Percentiles rank a stretch among this genome's conserved stretches.
Conservation (phyloP, 208 protist species). For the Leishmania turanica region DNA sequence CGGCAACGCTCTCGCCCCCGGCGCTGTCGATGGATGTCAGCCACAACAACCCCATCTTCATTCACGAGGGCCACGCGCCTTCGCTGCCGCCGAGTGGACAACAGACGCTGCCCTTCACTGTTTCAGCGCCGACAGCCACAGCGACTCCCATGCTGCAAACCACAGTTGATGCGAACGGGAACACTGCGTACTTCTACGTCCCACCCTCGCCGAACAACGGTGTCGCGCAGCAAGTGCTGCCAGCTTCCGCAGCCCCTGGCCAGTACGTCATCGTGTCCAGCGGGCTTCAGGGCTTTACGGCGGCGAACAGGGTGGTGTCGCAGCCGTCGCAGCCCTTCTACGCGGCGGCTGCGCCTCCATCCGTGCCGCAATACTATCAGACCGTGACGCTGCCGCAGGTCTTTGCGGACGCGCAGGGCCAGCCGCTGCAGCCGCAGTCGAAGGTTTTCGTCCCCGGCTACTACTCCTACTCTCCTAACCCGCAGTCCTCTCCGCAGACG, state of each 20-base stretch:
- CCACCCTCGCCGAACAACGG: not conserved
- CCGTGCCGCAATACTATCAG: slow-evolving; percentile 1
- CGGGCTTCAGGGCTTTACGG: not conserved
- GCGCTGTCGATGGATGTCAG: slow-evolving; percentile 19
- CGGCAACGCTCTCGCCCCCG: slow-evolving; percentile 18
- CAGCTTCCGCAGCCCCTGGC: not conserved
- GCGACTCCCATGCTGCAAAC: slow-evolving; percentile 20
- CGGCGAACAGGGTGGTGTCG: not conserved
- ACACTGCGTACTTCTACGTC: slow-evolving; percentile 23
- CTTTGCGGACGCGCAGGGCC: slow-evolving; percentile 23
- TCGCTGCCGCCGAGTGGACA: slow-evolving; percentile 9
- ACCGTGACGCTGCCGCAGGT: slow-evolving; percentile 17
- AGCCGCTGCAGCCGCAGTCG: slow-evolving; percentile 5
- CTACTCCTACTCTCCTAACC: slow-evolving; percentile 8
- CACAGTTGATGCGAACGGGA: slow-evolving; percentile 19
- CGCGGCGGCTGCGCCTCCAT: slow-evolving; percentile 2
- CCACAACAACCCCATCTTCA: not conserved
- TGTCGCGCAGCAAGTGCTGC: not conserved
- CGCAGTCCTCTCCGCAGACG: slow-evolving; percentile 4
- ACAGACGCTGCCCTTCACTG: slow-evolving; percentile 9
- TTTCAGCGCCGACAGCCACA: not conserved
- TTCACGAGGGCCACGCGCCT: slow-evolving; percentile 7
- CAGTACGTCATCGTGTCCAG: slow-evolving; percentile 15
- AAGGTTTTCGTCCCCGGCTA: slow-evolving; percentile 17
- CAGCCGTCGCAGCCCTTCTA: slow-evolving; percentile 14